Percentiles rank a stretch among this genome's conserved stretches.
Evolutionary conservation across 306 rosid species (phyloP).

Genomic region (Lathyrus sativus): DNA sequence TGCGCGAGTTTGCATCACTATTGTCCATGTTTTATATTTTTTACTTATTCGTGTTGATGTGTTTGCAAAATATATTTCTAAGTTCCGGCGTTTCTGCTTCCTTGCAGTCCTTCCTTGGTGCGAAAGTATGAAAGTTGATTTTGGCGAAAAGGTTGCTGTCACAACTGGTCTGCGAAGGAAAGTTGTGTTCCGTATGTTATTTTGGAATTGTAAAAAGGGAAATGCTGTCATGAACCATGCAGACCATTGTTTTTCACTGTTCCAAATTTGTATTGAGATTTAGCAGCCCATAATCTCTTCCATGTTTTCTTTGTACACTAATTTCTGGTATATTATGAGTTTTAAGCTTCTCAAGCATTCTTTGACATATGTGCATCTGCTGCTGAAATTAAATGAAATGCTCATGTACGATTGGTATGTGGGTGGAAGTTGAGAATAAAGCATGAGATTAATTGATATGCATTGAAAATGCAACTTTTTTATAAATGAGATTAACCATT

Average conservation of each 20-base stretch:
- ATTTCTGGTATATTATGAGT: conserved; percentile 41
- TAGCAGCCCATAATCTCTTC: conserved; percentile 41
- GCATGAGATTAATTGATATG: background rate
- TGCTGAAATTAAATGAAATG: conserved; percentile 42
- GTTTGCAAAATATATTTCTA: conserved; percentile 9
- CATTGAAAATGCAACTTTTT: background rate
- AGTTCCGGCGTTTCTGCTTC: conserved; percentile 2
- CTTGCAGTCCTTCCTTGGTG: conserved; percentile 76
- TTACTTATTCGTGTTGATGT: conserved; percentile 15
- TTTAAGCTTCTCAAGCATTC: conserved; percentile 42
- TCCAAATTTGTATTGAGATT: conserved; percentile 51
- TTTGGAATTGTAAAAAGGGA: conserved; percentile 50
- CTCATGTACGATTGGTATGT: conserved; percentile 21
- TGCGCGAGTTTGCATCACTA: background rate
- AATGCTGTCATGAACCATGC: conserved; percentile 41
- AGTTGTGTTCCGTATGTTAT: conserved; percentile 46
- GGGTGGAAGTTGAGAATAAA: conserved; percentile 33
- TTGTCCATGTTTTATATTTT: conserved; percentile 8
- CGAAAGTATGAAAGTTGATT: conserved; percentile 53
- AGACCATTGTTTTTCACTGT: conserved; percentile 47
- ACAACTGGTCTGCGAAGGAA: conserved; percentile 48
- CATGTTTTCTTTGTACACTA: conserved; percentile 54
- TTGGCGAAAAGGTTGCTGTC: conserved; percentile 44
- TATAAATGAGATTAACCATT: background rate
- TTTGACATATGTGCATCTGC: conserved; percentile 34